These are phyloP conservation scores for Eucalyptus viminalis DNA, from an alignment of 345 rosid species.

Conservation along the genomic window DNA sequence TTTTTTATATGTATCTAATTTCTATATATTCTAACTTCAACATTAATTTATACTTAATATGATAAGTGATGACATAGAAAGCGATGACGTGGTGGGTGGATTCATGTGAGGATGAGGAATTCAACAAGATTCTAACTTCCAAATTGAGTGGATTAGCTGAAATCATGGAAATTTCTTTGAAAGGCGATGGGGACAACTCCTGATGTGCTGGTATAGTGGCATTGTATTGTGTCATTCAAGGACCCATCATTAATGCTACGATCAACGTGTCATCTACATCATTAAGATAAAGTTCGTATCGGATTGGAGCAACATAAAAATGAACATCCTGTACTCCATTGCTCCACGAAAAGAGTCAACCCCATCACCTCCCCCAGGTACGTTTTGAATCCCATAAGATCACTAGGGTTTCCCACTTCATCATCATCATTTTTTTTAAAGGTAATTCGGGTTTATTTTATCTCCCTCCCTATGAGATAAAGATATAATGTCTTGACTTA, in stretches of 20 bases:
- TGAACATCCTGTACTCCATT: background rate
- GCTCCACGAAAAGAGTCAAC: background rate
- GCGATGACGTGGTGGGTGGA: background rate
- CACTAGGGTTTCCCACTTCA: background rate
- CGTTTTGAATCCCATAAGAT: background rate
- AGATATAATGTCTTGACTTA: background rate
- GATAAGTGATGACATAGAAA: background rate
- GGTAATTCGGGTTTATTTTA: background rate
- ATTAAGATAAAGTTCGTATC: background rate
- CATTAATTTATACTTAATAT: background rate
- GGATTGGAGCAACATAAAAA: background rate
- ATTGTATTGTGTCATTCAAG: background rate
- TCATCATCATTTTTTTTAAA: background rate
- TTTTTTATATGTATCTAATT: background rate
- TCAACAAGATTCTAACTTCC: background rate
- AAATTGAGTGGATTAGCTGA: background rate
- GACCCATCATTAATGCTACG: background rate
- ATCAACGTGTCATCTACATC: background rate
- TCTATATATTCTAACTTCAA: background rate
- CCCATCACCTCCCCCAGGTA: background rate
- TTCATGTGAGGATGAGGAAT: background rate
- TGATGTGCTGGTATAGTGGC: background rate
- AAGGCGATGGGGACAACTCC: background rate
- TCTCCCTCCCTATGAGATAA: background rate
- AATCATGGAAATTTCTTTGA: background rate